These are phyloP conservation scores for Articulospora tetracladia DNA, from an alignment of 495 filamentous ascomycete species.

Conservation along the genomic window DNA sequence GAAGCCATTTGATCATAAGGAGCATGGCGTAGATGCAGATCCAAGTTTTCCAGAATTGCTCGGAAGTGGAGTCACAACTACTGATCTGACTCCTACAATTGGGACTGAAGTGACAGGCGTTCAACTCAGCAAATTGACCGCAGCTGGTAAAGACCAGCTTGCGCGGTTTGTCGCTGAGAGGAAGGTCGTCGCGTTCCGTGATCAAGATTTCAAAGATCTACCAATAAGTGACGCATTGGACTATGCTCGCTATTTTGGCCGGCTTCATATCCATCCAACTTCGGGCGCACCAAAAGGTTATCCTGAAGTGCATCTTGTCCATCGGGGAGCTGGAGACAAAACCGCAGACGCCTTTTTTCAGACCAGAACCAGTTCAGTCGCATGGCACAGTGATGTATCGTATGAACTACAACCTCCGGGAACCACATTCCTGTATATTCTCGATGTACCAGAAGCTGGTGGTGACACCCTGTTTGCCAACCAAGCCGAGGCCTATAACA, in stretches of 20 bases:
- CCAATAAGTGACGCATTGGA: constrained; percentile 64
- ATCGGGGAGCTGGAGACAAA: constrained; percentile 64
- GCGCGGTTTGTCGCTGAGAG: constrained; percentile 74
- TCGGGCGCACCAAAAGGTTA: constrained; percentile 65
- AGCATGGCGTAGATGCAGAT: constrained; percentile 73
- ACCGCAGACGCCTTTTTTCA: constrained; percentile 55
- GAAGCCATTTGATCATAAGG: constrained; percentile 63
- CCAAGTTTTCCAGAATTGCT: constrained; percentile 64
- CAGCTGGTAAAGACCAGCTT: constrained; percentile 73
- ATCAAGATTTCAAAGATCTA: constrained; percentile 76
- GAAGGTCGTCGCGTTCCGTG: constrained; percentile 77
- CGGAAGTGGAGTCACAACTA: constrained; percentile 39
- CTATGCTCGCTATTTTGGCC: constrained; percentile 76
- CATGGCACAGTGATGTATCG: constrained; percentile 80
- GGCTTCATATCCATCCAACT: constrained; percentile 80
- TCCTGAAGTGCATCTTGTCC: constrained; percentile 76
- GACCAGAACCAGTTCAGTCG: constrained; percentile 61
- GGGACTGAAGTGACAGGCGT: constrained; percentile 75
- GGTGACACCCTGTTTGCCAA: constrained; percentile 78
- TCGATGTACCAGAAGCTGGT: constrained; percentile 71
- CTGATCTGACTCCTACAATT: constrained; percentile 66
- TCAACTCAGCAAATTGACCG: constrained; percentile 64
- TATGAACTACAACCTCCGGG: constrained; percentile 85
- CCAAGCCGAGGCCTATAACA: constrained; percentile 70
- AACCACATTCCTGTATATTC: constrained; percentile 75